These are phyloP conservation scores for Perilla frutescens DNA, from an alignment of 257 asterid genomes.

Conservation along the genomic window DNA sequence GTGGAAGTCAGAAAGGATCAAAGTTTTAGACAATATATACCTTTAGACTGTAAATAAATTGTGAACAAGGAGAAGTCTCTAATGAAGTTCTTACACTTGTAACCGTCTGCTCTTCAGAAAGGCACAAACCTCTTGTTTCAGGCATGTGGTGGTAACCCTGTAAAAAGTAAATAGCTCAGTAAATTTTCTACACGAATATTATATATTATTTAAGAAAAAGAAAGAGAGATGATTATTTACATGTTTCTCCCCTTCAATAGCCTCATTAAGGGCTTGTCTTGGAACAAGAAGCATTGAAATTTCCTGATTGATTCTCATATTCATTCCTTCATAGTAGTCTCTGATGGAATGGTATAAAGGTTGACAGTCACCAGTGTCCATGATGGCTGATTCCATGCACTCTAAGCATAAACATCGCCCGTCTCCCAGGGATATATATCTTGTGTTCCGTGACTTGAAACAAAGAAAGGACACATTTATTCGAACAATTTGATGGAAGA, in stretches of 20 bases:
- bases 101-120: conserved; percentile 97
- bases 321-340: conserved; percentile 97
- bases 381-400: conserved; percentile 96
- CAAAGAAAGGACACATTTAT: not conserved
- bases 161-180: not conserved
- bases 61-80: conserved; percentile 3
- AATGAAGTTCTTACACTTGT: conserved; percentile 66
- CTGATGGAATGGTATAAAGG: conserved; percentile 90
- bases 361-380: conserved; percentile 97
- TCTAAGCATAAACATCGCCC: conserved; percentile 94
- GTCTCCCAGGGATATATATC: conserved; percentile 80
- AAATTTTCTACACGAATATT: not conserved
- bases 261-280: conserved; percentile 95
- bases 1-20: conserved; percentile 13
- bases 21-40: not conserved
- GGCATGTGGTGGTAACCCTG: conserved; percentile 99
- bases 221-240: conserved; percentile 42
- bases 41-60: not conserved
- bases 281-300: conserved; percentile 98
- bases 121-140: conserved; percentile 95
- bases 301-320: conserved; percentile 91
- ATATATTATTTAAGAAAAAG: not conserved
- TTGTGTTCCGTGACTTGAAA: conserved; percentile 68
- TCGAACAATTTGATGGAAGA: conserved; percentile 2
- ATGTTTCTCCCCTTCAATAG: conserved; percentile 95